Percentiles rank a stretch among this genome's conserved stretches.
phyloP scores from a whole-genome alignment of 768 basidiomycete genomes.

The Mycena epipterygia region DNA sequence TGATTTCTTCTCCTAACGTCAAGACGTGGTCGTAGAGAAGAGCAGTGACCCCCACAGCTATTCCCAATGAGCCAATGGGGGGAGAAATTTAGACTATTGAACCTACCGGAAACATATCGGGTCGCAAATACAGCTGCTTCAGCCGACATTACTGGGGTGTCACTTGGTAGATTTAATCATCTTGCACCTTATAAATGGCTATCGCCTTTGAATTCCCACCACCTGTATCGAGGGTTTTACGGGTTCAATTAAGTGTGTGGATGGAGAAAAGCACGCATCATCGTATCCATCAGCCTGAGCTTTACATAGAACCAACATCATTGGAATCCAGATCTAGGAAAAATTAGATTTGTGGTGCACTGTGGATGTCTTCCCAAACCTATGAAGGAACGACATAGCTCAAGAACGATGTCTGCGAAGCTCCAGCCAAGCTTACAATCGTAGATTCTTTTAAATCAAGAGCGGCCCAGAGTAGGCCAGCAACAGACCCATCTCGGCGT shows the following conservation, averaged over 20 bases:
- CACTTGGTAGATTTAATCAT: background rate
- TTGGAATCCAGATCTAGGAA: background rate
- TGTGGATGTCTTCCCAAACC: background rate
- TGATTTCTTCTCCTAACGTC: slow-evolving; percentile 1
- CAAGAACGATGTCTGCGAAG: background rate
- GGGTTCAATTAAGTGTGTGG: background rate
- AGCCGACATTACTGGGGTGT: slow-evolving; percentile 3
- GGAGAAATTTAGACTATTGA: background rate
- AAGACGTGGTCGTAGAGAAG: slow-evolving; percentile 20
- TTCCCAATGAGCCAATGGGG: background rate
- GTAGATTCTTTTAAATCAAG: too few species aligned
- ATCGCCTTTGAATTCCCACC: background rate
- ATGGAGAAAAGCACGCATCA: background rate
- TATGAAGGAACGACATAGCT: background rate
- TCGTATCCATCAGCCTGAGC: background rate
- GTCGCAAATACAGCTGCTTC: slow-evolving; percentile 12
- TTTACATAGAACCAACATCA: background rate
- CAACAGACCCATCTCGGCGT: too few species aligned
- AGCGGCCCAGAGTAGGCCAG: too few species aligned
- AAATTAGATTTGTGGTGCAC: background rate
- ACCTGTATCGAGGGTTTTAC: background rate
- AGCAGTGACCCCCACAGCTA: slow-evolving; percentile 11
- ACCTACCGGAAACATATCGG: slow-evolving; percentile 15
- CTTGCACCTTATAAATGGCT: background rate
- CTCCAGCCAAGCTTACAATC: too few species aligned